phyloP scores from a whole-genome alignment of 2,329 filamentous ascomycete species.

The Tolypocladium guangdongense region DNA sequence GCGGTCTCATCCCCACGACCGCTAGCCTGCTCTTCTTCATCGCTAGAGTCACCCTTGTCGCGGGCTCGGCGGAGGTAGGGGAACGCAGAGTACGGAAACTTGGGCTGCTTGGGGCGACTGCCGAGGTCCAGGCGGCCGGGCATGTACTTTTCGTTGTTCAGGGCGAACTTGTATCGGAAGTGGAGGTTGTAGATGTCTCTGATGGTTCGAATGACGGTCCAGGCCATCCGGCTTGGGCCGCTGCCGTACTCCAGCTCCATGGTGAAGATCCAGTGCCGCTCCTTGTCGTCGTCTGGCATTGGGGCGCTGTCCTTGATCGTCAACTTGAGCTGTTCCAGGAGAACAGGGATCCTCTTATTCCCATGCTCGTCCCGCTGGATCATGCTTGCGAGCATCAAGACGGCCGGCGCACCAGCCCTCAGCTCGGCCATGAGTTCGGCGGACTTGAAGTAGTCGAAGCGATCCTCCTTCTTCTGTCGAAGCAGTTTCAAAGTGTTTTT shows the following conservation, averaged over 20 bases:
- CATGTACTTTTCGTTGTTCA: slow-evolving; percentile 73
- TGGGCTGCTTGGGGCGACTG: slow-evolving; percentile 67
- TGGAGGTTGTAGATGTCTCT: slow-evolving; percentile 89
- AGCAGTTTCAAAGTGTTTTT: slow-evolving; percentile 79
- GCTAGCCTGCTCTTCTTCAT: slow-evolving; percentile 52
- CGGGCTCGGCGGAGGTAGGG: slow-evolving; percentile 78
- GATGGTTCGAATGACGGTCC: slow-evolving; percentile 80
- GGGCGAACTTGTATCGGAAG: slow-evolving; percentile 81
- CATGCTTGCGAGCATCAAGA: slow-evolving; percentile 92
- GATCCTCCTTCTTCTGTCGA: slow-evolving; percentile 73
- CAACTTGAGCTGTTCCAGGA: slow-evolving; percentile 89
- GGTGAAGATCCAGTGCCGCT: slow-evolving; percentile 74
- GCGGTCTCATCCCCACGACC: slow-evolving; percentile 32
- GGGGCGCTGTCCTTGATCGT: slow-evolving; percentile 70
- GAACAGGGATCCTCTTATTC: slow-evolving; percentile 86
- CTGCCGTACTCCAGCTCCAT: slow-evolving; percentile 95
- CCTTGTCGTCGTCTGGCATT: slow-evolving; percentile 50
- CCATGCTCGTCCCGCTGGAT: slow-evolving; percentile 95
- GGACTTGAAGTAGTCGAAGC: slow-evolving; percentile 88
- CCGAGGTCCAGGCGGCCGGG: slow-evolving; percentile 56
- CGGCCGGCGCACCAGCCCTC: slow-evolving; percentile 82
- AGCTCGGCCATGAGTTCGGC: slow-evolving; percentile 94
- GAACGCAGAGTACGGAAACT: slow-evolving; percentile 81
- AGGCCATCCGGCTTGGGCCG: slow-evolving; percentile 91
- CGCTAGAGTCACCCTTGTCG: slow-evolving; percentile 67